phyloP scores from a whole-genome alignment of 2,329 filamentous ascomycete genomes.

The Colletotrichum graminicola region DNA sequence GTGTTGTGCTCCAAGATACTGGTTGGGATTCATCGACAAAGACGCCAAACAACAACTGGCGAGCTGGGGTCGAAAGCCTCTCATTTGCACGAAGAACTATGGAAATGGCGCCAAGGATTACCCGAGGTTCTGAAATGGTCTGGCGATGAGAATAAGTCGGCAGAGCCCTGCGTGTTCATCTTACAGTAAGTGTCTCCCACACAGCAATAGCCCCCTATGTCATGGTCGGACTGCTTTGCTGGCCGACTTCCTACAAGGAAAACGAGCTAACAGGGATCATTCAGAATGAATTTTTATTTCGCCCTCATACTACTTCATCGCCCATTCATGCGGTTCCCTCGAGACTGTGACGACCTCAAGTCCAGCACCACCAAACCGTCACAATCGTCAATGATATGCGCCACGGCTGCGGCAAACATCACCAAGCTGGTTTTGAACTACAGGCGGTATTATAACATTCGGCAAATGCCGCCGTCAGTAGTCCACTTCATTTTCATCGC shows the following conservation, averaged over 20 bases:
- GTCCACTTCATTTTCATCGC: slow-evolving; percentile 31
- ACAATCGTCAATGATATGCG: neutral
- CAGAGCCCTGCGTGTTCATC: neutral
- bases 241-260: too few species aligned
- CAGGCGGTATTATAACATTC: slow-evolving; percentile 7
- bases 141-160: neutral
- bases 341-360: neutral
- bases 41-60: neutral
- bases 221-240: neutral
- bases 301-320: slow-evolving; percentile 27
- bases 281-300: slow-evolving; percentile 31
- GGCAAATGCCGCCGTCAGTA: slow-evolving; percentile 20
- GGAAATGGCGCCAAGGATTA: slow-evolving; percentile 18
- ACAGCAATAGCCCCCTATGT: too few species aligned
- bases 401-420: slow-evolving; percentile 18
- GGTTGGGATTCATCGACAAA: neutral
- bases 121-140: neutral
- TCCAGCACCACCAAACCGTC: too few species aligned
- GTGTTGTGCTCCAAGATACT: slow-evolving; percentile 13
- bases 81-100: slow-evolving; percentile 9
- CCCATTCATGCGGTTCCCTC: slow-evolving; percentile 13
- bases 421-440: slow-evolving; percentile 6
- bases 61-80: slow-evolving; percentile 5
- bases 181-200: slow-evolving; percentile 22
- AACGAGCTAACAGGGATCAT: neutral